Conservation (phyloP, 805 yeast species). For the Blastobotrys attinorum region DNA sequence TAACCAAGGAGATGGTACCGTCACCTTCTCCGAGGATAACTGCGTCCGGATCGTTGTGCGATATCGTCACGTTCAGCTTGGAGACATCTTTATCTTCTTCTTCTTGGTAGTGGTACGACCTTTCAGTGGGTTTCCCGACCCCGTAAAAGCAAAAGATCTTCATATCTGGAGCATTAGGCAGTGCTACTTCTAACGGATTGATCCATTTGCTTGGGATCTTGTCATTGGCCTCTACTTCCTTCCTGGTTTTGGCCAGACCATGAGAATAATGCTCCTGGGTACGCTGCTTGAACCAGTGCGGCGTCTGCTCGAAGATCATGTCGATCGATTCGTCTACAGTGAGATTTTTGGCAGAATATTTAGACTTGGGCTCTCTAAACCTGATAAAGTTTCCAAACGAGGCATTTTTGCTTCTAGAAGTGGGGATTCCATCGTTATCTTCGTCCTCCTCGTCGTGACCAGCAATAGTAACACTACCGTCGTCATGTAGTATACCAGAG, state of each 20-base stretch:
- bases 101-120: slow-evolving; percentile 80
- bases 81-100: slow-evolving; percentile 45
- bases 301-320: slow-evolving; percentile 53
- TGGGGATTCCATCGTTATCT: slow-evolving; percentile 9
- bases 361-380: slow-evolving; percentile 42
- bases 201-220: slow-evolving; percentile 76
- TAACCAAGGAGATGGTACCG: slow-evolving; percentile 82
- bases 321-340: slow-evolving; percentile 66
- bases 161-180: slow-evolving; percentile 92
- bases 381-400: slow-evolving; percentile 70
- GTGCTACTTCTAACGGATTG: slow-evolving; percentile 87
- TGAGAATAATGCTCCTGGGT: slow-evolving; percentile 65
- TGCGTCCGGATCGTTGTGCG: slow-evolving; percentile 52
- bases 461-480: not conserved
- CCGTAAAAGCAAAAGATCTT: slow-evolving; percentile 88
- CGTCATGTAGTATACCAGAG: slow-evolving; percentile 17
- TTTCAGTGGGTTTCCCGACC: slow-evolving; percentile 92
- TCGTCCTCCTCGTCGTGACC: not conserved
- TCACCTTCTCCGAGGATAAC: slow-evolving; percentile 89
- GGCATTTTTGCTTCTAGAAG: slow-evolving; percentile 24
- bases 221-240: slow-evolving; percentile 58
- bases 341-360: slow-evolving; percentile 41
- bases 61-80: slow-evolving; percentile 64
- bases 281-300: slow-evolving; percentile 66
- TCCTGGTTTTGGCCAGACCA: slow-evolving; percentile 57